These are phyloP conservation scores for Brassica hybrid DNA, from an alignment of 441 rosid genomes.

Conservation along the genomic window DNA sequence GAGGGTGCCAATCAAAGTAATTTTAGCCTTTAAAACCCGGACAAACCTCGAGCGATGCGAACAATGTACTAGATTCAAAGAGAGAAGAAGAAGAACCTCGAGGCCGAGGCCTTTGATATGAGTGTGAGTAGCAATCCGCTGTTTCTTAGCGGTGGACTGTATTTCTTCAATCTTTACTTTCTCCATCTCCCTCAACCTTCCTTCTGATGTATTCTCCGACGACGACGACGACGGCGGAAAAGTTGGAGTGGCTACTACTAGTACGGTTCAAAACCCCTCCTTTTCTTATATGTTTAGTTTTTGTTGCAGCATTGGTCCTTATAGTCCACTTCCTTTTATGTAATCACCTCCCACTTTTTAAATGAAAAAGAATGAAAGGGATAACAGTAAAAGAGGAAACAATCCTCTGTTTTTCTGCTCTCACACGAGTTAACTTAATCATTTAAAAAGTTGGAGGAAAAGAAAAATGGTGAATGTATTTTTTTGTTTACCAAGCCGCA, in stretches of 20 bases:
- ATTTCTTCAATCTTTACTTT: slow-evolving; percentile 91
- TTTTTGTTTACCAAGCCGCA: no score
- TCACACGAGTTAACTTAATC: no score
- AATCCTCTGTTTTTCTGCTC: no score
- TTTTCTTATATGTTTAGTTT: neutral
- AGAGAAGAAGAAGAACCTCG: slow-evolving; percentile 57
- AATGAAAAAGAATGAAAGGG: no score
- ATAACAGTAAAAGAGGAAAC: no score
- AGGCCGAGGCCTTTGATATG: slow-evolving; percentile 98
- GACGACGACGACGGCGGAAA: slow-evolving; percentile 17
- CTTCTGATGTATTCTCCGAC: neutral
- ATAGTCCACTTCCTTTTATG: no score
- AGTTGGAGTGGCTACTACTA: no score
- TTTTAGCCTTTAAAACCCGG: neutral
- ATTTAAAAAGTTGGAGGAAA: no score
- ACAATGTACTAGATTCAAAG: neutral
- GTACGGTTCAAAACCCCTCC: neutral
- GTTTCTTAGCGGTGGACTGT: slow-evolving; percentile 94
- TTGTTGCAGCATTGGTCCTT: slow-evolving; percentile 2
- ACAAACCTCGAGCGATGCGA: neutral
- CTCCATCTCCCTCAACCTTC: slow-evolving; percentile 44
- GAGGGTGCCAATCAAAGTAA: neutral
- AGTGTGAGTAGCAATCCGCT: slow-evolving; percentile 93
- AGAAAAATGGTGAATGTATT: no score
- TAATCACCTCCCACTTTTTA: no score